Conservation (phyloP, 371 early-diverging fungal genomes). For the Mortierella sp. region DNA sequence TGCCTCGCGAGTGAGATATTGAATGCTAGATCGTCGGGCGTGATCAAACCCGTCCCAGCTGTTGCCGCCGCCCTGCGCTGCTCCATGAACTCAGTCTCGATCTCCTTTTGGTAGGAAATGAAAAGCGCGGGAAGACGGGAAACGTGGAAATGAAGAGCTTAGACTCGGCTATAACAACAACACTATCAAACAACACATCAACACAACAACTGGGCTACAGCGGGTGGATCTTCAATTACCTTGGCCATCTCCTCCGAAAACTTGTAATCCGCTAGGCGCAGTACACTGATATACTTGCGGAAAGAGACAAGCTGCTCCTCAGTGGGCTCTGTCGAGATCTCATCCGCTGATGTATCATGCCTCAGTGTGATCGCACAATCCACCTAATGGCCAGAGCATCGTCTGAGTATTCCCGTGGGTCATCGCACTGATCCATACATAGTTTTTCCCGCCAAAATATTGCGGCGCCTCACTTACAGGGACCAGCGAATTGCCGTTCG, state of each 20-base stretch:
- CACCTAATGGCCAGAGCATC: constrained; percentile 13
- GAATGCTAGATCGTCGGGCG: constrained; percentile 46
- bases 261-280: constrained; percentile 58
- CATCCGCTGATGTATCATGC: constrained; percentile 21
- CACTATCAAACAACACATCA: too few relatives aligned
- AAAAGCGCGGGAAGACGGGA: constrained; percentile 35
- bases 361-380: constrained; percentile 61
- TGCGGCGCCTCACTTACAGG: too few relatives aligned
- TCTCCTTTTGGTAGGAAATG: constrained; percentile 55
- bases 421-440: too few relatives aligned
- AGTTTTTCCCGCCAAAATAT: constrained; percentile 16
- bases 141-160: too few relatives aligned
- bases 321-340: constrained; percentile 43
- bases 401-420: background rate
- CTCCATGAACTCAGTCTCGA: constrained; percentile 65
- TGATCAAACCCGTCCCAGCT: constrained; percentile 36
- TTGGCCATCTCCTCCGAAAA: constrained; percentile 66
- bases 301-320: constrained; percentile 49
- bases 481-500: constrained; percentile 65
- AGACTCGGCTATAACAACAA: too few relatives aligned
- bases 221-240: too few relatives aligned
- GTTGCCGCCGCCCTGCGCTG: constrained; percentile 62
- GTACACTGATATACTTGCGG: constrained; percentile 62
- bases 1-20: constrained; percentile 50
- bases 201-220: too few relatives aligned